A percentile compares a stretch with the other conserved stretches of the same genome.
Conservation (phyloP, 2,329 filamentous ascomycete species). For the Penicillium expansum region DNA sequence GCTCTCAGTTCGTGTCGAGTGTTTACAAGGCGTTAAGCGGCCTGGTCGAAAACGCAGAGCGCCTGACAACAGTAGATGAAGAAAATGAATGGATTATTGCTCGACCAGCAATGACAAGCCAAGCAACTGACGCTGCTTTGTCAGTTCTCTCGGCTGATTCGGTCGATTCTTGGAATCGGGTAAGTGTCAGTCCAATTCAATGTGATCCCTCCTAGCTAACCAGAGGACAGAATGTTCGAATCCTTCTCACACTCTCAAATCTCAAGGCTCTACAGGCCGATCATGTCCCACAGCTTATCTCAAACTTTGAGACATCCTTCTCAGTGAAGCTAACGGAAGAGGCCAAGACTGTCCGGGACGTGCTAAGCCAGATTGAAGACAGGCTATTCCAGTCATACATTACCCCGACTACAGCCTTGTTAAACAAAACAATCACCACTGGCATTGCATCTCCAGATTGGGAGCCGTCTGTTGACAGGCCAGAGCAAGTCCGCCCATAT, state of each 20-base stretch:
- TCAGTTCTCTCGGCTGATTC: conserved; percentile 48
- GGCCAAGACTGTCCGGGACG: conserved; percentile 84
- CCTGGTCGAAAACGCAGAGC: conserved; percentile 95
- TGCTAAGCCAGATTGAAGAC: conserved; percentile 84
- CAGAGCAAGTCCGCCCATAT: conserved; percentile 78
- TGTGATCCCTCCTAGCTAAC: conserved; percentile 12
- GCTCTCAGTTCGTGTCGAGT: conserved; percentile 87
- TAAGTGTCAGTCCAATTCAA: conserved; percentile 33
- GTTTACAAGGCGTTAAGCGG: conserved; percentile 91
- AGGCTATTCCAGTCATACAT: conserved; percentile 93
- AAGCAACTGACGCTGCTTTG: conserved; percentile 34
- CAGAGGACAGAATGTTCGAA: conserved; percentile 72
- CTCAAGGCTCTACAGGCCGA: conserved; percentile 77
- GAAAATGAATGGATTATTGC: conserved; percentile 54
- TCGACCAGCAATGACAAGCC: conserved; percentile 30
- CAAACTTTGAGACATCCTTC: conserved; percentile 90
- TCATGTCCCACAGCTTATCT: conserved; percentile 81
- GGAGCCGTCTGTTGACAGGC: conserved; percentile 60
- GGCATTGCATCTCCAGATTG: conserved; percentile 72
- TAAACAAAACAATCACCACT: conserved; percentile 67
- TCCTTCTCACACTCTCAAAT: conserved; percentile 91
- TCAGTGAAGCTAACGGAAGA: conserved; percentile 93
- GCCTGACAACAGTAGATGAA: conserved; percentile 61
- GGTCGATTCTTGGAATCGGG: conserved; percentile 54
- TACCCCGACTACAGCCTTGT: conserved; percentile 65